Evolutionary conservation across 2,329 filamentous ascomycete genomes (phyloP).

Genomic region (Xylariomycetidae sp.): DNA sequence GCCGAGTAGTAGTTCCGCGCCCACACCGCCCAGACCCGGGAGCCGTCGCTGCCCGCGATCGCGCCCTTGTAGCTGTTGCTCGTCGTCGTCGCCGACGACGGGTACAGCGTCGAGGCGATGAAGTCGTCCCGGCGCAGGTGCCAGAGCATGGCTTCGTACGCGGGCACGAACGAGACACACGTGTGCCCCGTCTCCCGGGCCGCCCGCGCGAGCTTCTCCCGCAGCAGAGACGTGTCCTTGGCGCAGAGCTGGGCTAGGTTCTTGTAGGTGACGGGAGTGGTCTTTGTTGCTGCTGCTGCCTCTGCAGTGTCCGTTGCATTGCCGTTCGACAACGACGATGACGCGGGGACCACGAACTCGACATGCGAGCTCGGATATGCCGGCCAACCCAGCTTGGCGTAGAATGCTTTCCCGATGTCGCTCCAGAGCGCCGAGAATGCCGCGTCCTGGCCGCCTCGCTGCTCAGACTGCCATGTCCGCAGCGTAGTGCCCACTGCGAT

Average conservation of each 20-base stretch:
- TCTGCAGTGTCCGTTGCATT: constrained; percentile 16
- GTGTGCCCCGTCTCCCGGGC: constrained; percentile 35
- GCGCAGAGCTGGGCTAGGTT: constrained; percentile 59
- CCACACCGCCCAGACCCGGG: constrained; percentile 71
- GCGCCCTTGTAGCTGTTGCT: constrained; percentile 59
- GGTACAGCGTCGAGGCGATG: constrained; percentile 61
- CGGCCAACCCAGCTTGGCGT: constrained; percentile 72
- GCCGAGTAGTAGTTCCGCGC: constrained; percentile 60
- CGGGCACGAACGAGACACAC: constrained; percentile 63
- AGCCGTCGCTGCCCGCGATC: constrained; percentile 37
- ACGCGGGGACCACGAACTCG: constrained; percentile 46
- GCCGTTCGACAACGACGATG: constrained; percentile 21
- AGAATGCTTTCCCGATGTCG: constrained; percentile 81
- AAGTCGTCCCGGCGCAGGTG: constrained; percentile 79
- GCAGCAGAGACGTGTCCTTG: constrained; percentile 60
- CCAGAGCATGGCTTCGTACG: constrained; percentile 67
- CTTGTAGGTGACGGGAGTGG: constrained; percentile 48
- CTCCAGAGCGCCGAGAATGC: constrained; percentile 80
- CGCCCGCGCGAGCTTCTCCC: constrained; percentile 31
- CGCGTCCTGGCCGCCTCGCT: not conserved
- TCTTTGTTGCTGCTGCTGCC: constrained; percentile 18
- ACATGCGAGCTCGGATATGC: constrained; percentile 71
- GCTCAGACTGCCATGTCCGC: constrained; percentile 27
- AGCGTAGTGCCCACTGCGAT: constrained; percentile 52
- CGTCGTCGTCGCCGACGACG: constrained; percentile 36